Conservation (phyloP, 1,284 basidiomycete genomes). For the Malassezia pachydermatis region DNA sequence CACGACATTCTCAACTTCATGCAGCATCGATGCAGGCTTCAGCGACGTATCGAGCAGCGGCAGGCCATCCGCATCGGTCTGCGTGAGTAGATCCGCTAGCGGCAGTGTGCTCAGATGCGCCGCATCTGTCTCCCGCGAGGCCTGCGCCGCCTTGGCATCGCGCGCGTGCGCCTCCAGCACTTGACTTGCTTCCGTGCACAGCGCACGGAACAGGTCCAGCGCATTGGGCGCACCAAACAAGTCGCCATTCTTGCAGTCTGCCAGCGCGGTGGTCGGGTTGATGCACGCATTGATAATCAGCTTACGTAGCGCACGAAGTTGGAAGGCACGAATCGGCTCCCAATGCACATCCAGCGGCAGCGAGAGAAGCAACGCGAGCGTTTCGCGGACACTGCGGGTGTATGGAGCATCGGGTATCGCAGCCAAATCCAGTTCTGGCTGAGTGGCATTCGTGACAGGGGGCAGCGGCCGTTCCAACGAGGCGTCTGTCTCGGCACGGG, state of each 20-base stretch:
- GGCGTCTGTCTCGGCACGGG: constrained; percentile 1
- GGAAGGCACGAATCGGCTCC: constrained; percentile 61
- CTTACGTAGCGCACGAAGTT: constrained; percentile 67
- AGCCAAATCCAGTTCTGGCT: constrained; percentile 20
- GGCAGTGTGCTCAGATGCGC: constrained; percentile 11
- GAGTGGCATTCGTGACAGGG: neutral
- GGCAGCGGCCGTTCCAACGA: constrained; percentile 13
- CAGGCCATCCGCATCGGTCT: constrained; percentile 19
- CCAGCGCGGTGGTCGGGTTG: constrained; percentile 75
- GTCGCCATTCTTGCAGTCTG: constrained; percentile 70
- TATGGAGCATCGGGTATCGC: constrained; percentile 27
- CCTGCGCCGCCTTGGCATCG: constrained; percentile 18
- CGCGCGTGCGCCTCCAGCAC: constrained; percentile 34
- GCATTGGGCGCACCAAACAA: constrained; percentile 44
- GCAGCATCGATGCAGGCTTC: constrained; percentile 27
- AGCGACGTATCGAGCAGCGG: constrained; percentile 31
- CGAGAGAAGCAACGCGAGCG: constrained; percentile 30
- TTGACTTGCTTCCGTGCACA: constrained; percentile 32
- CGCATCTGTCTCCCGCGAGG: constrained; percentile 4
- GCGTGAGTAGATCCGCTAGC: constrained; percentile 17
- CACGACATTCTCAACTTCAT: constrained; percentile 29
- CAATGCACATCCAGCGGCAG: constrained; percentile 52
- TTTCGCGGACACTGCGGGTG: constrained; percentile 26
- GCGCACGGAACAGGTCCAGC: constrained; percentile 27
- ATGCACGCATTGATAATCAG: constrained; percentile 74